Evolutionary conservation across 2,329 filamentous ascomycete genomes (phyloP).

Genomic region (Alternaria novae-zelandiae): DNA sequence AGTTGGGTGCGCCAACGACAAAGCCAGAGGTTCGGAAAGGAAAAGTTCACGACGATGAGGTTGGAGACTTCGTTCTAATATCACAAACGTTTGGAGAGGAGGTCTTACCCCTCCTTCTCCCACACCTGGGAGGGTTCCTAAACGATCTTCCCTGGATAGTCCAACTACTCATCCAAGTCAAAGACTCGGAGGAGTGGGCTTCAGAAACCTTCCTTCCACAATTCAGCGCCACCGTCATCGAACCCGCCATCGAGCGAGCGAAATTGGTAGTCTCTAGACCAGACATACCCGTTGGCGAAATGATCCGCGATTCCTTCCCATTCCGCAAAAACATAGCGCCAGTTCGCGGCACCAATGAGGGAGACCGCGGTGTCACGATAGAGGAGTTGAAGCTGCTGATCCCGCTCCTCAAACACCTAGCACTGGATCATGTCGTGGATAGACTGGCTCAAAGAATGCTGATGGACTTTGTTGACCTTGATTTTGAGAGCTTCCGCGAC

Average conservation of each 20-base stretch:
- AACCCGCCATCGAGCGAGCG: background rate
- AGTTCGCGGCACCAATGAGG: background rate
- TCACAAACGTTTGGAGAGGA: background rate
- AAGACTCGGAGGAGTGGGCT: background rate
- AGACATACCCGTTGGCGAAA: background rate
- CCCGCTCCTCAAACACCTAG: background rate
- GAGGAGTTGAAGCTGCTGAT: background rate
- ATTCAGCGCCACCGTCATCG: background rate
- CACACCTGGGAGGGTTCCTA: accelerated
- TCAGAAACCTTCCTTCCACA: background rate
- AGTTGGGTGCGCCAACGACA: background rate
- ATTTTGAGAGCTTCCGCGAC: background rate
- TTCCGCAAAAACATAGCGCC: background rate
- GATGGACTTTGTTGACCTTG: background rate
- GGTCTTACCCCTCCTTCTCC: background rate
- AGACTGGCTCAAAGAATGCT: background rate
- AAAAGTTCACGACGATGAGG: background rate
- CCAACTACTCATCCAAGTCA: background rate
- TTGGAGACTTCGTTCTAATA: background rate
- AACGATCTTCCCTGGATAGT: background rate
- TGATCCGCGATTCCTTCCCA: background rate
- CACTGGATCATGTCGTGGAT: background rate
- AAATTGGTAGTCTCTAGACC: background rate
- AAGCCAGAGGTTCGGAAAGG: background rate
- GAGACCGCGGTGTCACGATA: background rate